These are phyloP conservation scores for Phaseolus coccineus DNA, from an alignment of 331 rosid genomes.

Conservation along the genomic window DNA sequence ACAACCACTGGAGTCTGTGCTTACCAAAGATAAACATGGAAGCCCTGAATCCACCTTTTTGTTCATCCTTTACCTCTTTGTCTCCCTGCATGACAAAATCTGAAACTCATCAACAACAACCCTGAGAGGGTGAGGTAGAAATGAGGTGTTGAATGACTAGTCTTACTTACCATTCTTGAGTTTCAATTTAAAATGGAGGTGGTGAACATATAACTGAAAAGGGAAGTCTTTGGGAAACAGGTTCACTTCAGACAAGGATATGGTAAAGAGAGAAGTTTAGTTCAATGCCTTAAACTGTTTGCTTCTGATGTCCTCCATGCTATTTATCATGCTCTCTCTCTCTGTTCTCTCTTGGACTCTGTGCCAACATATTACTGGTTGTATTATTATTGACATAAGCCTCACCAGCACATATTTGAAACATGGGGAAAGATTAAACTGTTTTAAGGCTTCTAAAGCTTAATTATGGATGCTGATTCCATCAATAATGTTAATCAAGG, in stretches of 20 bases:
- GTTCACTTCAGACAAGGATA: conserved; percentile 11
- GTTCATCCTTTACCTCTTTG: conserved; percentile 45
- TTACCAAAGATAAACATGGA: conserved; percentile 74
- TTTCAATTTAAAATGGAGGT: conserved; percentile 36
- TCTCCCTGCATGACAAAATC: conserved; percentile 53
- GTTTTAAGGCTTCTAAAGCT: conserved; percentile 29
- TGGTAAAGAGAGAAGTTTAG: conserved; percentile 29
- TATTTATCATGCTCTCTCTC: conserved; percentile 42
- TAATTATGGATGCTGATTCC: conserved; percentile 36
- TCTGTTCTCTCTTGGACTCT: conserved; percentile 8
- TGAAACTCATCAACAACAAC: conserved; percentile 23
- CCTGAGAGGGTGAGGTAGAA: conserved; percentile 2
- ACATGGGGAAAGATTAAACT: not conserved
- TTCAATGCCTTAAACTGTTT: conserved; percentile 49
- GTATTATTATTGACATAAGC: not conserved
- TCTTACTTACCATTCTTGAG: conserved; percentile 62
- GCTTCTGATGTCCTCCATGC: conserved; percentile 41
- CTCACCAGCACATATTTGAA: not conserved
- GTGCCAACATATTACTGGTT: conserved; percentile 14
- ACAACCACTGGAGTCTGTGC: not conserved
- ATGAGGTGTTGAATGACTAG: not conserved
- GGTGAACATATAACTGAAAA: conserved; percentile 49
- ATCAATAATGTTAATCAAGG: conserved; percentile 42
- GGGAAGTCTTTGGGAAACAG: conserved; percentile 48
- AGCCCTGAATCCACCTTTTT: conserved; percentile 78